Percentiles rank a stretch among this genome's conserved stretches.
These are phyloP conservation scores for Polyporus arcularius DNA, from an alignment of 768 basidiomycete species.

Conservation along the genomic window DNA sequence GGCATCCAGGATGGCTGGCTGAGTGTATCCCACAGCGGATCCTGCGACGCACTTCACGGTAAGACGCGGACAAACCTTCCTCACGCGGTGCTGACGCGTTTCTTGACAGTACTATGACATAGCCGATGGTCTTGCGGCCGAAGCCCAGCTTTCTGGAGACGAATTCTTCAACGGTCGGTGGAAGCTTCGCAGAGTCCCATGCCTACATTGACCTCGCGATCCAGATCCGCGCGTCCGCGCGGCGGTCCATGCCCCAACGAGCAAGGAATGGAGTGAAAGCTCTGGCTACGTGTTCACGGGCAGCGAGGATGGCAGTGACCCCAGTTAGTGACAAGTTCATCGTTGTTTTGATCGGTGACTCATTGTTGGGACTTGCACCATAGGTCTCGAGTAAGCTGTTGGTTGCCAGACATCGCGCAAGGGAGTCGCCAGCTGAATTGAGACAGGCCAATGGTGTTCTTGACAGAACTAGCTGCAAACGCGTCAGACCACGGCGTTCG, in stretches of 20 bases:
- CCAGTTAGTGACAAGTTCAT: not conserved
- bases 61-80: too few relatives aligned
- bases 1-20: too few relatives aligned
- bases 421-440: too few relatives aligned
- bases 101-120: too few relatives aligned
- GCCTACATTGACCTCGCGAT: not conserved
- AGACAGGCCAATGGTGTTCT: slow-evolving; percentile 59
- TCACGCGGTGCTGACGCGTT: too few relatives aligned
- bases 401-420: not conserved
- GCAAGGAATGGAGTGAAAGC: slow-evolving; percentile 42
- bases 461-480: slow-evolving; percentile 65
- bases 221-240: slow-evolving; percentile 53
- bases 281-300: slow-evolving; percentile 34
- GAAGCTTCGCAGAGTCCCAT: too few relatives aligned
- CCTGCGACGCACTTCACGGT: too few relatives aligned
- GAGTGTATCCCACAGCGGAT: too few relatives aligned
- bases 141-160: too few relatives aligned
- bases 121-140: too few relatives aligned
- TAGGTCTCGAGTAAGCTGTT: slow-evolving; percentile 33
- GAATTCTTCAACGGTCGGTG: too few relatives aligned
- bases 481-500: slow-evolving; percentile 50
- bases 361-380: not conserved
- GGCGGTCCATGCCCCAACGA: slow-evolving; percentile 70
- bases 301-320: not conserved
- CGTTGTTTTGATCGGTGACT: too few relatives aligned